Evolutionary conservation across 108 stramenopile species (phyloP).

Genomic region (Epithemia pelagica): DNA sequence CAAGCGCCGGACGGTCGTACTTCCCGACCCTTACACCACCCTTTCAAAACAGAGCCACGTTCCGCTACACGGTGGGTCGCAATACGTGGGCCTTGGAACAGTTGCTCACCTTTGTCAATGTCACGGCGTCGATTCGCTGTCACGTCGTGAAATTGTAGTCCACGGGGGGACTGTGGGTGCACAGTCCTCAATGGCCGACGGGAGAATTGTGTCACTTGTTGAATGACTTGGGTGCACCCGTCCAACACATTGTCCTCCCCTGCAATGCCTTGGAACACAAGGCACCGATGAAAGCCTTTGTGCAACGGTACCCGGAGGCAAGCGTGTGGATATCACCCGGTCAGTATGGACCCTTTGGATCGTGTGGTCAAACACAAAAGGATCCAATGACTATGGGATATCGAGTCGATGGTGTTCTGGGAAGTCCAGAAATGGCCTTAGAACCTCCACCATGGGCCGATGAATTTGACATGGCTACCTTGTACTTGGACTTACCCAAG

Average conservation of each 20-base stretch:
- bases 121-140: slow-evolving; percentile 51
- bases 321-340: slow-evolving; percentile 82
- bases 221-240: slow-evolving; percentile 48
- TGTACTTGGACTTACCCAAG: slow-evolving; percentile 71
- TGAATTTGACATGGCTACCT: slow-evolving; percentile 74
- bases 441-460: slow-evolving; percentile 43
- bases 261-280: slow-evolving; percentile 94
- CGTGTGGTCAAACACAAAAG: slow-evolving; percentile 48
- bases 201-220: slow-evolving; percentile 69
- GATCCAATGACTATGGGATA: slow-evolving; percentile 38
- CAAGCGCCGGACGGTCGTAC: slow-evolving; percentile 22
- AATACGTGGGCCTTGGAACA: slow-evolving; percentile 63
- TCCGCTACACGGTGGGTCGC: slow-evolving; percentile 44
- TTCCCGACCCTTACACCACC: slow-evolving; percentile 52
- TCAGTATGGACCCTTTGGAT: slow-evolving; percentile 68
- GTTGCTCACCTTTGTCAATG: slow-evolving; percentile 55
- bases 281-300: slow-evolving; percentile 79
- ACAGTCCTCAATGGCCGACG: slow-evolving; percentile 89
- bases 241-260: slow-evolving; percentile 82
- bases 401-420: slow-evolving; percentile 44
- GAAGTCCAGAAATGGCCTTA: slow-evolving; percentile 43
- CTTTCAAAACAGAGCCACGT: slow-evolving; percentile 44
- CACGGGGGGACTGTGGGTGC: slow-evolving; percentile 71
- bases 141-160: slow-evolving; percentile 34
- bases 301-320: slow-evolving; percentile 64